A percentile compares a stretch with the other conserved stretches of the same genome.
Evolutionary conservation across 129 eudicot species (phyloP).

Genomic region (Artemisia argyi): DNA sequence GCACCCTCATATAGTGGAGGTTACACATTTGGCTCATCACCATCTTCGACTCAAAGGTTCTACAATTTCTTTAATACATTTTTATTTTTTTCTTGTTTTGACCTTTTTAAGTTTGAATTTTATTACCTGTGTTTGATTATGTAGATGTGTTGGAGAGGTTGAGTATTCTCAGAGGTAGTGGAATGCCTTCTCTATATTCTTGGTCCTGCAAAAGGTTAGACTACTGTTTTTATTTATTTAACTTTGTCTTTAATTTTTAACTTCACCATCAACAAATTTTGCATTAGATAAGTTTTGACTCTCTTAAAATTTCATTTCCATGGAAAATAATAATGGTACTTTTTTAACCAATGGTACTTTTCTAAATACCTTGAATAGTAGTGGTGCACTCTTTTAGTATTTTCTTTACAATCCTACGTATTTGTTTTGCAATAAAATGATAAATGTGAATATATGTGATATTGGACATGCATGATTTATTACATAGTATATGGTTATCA

Average conservation of each 20-base stretch:
- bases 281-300: too few species aligned
- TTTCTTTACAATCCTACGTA: too few species aligned
- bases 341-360: too few species aligned
- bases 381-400: too few species aligned
- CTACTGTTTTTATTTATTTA: neutral
- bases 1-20: slow-evolving; percentile 87
- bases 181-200: slow-evolving; percentile 89
- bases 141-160: slow-evolving; percentile 80
- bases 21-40: slow-evolving; percentile 70
- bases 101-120: neutral
- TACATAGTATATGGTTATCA: neutral
- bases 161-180: slow-evolving; percentile 73
- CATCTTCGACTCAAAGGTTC: slow-evolving; percentile 81
- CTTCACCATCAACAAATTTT: neutral
- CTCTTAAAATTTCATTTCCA: too few species aligned
- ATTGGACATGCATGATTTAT: neutral
- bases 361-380: too few species aligned
- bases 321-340: too few species aligned
- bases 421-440: neutral
- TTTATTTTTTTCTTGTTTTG: neutral
- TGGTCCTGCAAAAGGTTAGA: slow-evolving; percentile 95
- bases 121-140: neutral
- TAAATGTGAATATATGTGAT: neutral
- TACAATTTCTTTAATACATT: neutral
- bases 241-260: neutral